Base-by-base conservation (phyloP, 1,284 basidiomycete species). In the Mycena sp. region DNA sequence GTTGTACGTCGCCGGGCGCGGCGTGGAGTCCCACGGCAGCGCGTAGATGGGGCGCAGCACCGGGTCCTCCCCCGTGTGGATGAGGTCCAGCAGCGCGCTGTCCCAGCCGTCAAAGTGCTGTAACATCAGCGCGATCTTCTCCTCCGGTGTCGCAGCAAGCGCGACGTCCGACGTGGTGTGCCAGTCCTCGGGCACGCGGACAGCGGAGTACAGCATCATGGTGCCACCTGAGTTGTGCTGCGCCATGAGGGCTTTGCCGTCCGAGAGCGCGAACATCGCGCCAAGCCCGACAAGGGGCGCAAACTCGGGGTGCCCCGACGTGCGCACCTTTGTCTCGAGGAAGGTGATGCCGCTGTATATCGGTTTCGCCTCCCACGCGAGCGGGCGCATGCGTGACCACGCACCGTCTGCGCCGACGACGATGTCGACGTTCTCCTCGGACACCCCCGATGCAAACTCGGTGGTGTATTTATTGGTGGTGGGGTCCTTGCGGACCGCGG, bases 371-470 rank as follows among this genome's bases (percentile, higher is more conserved):
- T 32, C 44, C 35, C 76, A 72, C 14, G 80, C 65, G 17, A 80
- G 67, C 7, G 73, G 70, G 30, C 81, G 77, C 25, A 80, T 70
- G 43, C 69, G 68, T 3, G 81, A 82, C 73, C 77, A 79, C 12
- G 79, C 72, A 12, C 82, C 82, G 57, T 83, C 81, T 7, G 81
- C 81, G 12, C 81, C 81, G 37, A 83, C 69, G 43, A 82, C 67
- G 38, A 79, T 44, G 61, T 75, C 74, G 54, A 69, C 66, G 16
- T 44, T 56, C 35, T 65, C 69, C 26, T 58, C 44, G 23, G 23
- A 32, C 0, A 56, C 67, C 51, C 61, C 61, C 19, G 53, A 56
- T 6, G 26, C 61, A 12, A 63, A 63, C 4, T 45, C 55, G 41
- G 58, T 46, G 7, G 54, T 58, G 49, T 63, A 63, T 23, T 51